Evolutionary conservation across 331 rosid species (phyloP), one percentile per base, ranked within the genome.

Genomic region (Saraca asoca): DNA sequence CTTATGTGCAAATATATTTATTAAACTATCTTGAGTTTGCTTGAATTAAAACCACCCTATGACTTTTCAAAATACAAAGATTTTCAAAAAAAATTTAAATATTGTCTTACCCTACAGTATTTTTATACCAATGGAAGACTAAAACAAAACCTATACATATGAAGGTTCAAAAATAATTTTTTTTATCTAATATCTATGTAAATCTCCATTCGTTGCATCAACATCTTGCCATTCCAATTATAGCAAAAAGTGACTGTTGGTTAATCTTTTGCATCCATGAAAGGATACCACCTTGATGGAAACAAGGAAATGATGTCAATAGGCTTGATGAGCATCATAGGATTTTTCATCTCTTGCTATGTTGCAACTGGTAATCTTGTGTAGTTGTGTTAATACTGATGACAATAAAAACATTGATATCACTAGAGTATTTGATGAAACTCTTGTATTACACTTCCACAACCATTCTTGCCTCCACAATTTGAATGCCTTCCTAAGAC

Each of bases 181-280:
- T n/a, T n/a, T n/a, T n/a, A n/a, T n/a, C n/a, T n/a, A n/a, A n/a
- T n/a, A n/a, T n/a, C 16, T 2, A 35, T 35, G 5, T 3, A 35
- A 5, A 65, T 39, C n/a, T n/a, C n/a, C 29, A 13, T 35, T 19
- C 6, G 46, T 37, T 29, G 24, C 64, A n/a, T n/a, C n/a, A n/a
- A n/a, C n/a, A n/a, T n/a, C n/a, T n/a, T n/a, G n/a, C n/a, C n/a
- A n/a, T n/a, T n/a, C n/a, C n/a, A n/a, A n/a, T n/a, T n/a, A n/a
- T n/a, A 92, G 96, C 96, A 92, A 76, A 86, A 95, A 38, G 67
- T 92, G 49, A 93, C 98, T 8, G 98, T 89, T 37, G 91, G 98
- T 4, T 80, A 93, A 73, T 85, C 91, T 4, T 89, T 92, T 58
- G 90, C 96, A 38, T 71, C 94, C 5, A 79, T 92, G 35, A 83